Evolutionary conservation across 345 rosid genomes (phyloP).

Genomic region (Pistacia atlantica): DNA sequence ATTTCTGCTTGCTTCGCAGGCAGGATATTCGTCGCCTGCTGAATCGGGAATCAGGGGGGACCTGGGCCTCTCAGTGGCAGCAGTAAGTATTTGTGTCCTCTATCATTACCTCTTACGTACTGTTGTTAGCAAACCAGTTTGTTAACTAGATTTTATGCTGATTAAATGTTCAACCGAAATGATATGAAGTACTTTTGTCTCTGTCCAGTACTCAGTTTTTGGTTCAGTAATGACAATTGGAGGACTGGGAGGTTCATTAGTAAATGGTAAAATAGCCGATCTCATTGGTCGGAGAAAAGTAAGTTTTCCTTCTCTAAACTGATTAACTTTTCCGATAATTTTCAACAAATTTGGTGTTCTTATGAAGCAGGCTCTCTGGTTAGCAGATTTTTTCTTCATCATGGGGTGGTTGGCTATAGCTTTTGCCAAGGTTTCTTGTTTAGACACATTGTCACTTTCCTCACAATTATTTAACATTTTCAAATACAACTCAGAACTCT

Average conservation of each 20-base stretch:
- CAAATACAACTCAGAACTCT: too few species aligned
- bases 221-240: slow-evolving; percentile 60
- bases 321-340: neutral
- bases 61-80: slow-evolving; percentile 34
- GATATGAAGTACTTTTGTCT: neutral
- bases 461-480: neutral
- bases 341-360: neutral
- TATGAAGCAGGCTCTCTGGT: neutral
- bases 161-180: neutral
- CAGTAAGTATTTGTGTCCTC: neutral
- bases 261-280: slow-evolving; percentile 47
- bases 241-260: slow-evolving; percentile 53
- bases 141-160: too few species aligned
- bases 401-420: slow-evolving; percentile 11
- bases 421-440: slow-evolving; percentile 22
- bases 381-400: neutral
- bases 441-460: neutral
- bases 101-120: neutral
- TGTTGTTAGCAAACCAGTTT: too few species aligned
- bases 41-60: slow-evolving; percentile 69
- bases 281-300: slow-evolving; percentile 48
- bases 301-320: slow-evolving; percentile 11
- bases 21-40: slow-evolving; percentile 84
- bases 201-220: slow-evolving; percentile 50
- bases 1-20: slow-evolving; percentile 32